phyloP scores from a whole-genome alignment of 2,329 filamentous ascomycete genomes.

The Diaporthe amygdali region DNA sequence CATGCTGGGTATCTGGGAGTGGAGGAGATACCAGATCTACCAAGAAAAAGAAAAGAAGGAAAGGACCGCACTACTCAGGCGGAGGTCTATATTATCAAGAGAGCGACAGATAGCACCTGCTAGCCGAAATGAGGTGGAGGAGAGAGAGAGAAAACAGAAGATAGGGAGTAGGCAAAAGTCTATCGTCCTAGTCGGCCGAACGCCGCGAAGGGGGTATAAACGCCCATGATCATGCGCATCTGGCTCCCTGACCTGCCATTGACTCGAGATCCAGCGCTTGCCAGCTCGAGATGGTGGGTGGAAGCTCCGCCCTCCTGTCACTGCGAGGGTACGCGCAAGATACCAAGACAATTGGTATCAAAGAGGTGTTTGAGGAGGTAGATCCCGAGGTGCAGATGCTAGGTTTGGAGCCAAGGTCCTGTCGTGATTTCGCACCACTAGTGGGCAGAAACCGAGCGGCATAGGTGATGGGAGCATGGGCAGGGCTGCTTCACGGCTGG shows the following conservation, averaged over 20 bases:
- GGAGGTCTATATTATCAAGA: not conserved
- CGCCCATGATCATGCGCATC: conserved; percentile 1
- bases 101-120: not conserved
- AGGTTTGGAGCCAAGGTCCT: not conserved
- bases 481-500: conserved; percentile 1
- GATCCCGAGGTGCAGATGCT: conserved; percentile 16
- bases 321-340: conserved; percentile 4
- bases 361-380: conserved; percentile 20
- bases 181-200: conserved; percentile 19
- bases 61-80: not conserved
- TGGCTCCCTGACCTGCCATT: not conserved
- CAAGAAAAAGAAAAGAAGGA: not conserved
- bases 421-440: not conserved
- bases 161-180: not conserved
- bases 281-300: not conserved
- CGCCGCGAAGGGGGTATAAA: conserved; percentile 10
- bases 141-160: not conserved
- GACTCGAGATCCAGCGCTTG: not conserved
- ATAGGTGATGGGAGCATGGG: not conserved
- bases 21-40: conserved; percentile 10
- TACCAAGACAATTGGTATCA: not conserved
- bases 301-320: not conserved
- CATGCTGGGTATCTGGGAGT: conserved; percentile 34
- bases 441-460: not conserved
- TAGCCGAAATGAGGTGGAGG: not conserved